Evolutionary conservation across 495 filamentous ascomycete genomes (phyloP).

Genomic region (Neurospora sp.): DNA sequence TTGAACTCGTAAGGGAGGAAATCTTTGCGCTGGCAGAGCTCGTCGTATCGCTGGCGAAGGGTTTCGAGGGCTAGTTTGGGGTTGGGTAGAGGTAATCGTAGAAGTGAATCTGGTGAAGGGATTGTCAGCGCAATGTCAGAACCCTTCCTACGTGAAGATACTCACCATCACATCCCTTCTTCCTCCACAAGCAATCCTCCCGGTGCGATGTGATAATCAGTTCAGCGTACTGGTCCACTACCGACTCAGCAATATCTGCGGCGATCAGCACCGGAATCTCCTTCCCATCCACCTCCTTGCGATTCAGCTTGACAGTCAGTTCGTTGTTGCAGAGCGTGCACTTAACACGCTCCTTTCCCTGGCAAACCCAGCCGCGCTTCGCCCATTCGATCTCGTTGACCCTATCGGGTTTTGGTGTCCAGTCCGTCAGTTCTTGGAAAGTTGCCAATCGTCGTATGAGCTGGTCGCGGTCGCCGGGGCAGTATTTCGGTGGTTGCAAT

Average conservation of each 20-base stretch:
- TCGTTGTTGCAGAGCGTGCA: slow-evolving; percentile 78
- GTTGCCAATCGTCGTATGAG: slow-evolving; percentile 77
- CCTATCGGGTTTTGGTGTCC: slow-evolving; percentile 68
- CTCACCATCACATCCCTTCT: slow-evolving; percentile 72
- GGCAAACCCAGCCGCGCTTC: slow-evolving; percentile 84
- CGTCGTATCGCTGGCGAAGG: slow-evolving; percentile 52
- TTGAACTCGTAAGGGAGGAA: slow-evolving; percentile 45
- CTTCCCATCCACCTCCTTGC: slow-evolving; percentile 53
- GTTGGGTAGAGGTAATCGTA: slow-evolving; percentile 45
- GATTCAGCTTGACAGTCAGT: slow-evolving; percentile 69
- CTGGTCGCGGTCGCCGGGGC: slow-evolving; percentile 71
- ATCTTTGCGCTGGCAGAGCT: slow-evolving; percentile 32
- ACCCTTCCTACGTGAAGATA: not conserved
- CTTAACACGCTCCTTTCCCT: slow-evolving; percentile 67
- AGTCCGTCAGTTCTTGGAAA: slow-evolving; percentile 81
- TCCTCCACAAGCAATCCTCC: slow-evolving; percentile 80
- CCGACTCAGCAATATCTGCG: slow-evolving; percentile 47
- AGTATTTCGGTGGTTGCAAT: slow-evolving; percentile 38
- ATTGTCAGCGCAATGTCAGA: slow-evolving; percentile 30
- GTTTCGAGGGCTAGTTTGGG: slow-evolving; percentile 42
- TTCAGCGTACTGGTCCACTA: slow-evolving; percentile 68
- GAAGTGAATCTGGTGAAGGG: slow-evolving; percentile 35
- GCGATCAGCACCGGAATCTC: slow-evolving; percentile 42
- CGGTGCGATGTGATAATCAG: slow-evolving; percentile 67
- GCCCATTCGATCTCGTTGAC: slow-evolving; percentile 94